Evolutionary conservation across 2,329 filamentous ascomycete species (phyloP).

Genomic region (Colletotrichum simmondsii): DNA sequence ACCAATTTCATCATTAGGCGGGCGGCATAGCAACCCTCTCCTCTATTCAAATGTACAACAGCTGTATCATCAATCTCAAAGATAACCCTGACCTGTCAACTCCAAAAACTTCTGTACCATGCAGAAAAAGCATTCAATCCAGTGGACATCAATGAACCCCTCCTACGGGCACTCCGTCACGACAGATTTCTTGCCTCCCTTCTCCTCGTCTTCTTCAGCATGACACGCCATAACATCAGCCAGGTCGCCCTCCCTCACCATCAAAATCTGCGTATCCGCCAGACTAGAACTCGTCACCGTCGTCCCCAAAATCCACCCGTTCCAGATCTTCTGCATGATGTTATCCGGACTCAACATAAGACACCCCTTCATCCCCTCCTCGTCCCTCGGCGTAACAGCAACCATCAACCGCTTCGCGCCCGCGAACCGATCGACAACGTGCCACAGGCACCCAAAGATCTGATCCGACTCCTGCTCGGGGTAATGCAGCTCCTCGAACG

Average conservation of each 20-base stretch:
- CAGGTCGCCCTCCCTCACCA: slow-evolving; percentile 56
- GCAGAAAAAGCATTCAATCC: background rate
- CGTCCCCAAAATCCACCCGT: slow-evolving; percentile 55
- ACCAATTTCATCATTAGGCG: slow-evolving; percentile 25
- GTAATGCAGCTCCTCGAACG: slow-evolving; percentile 56
- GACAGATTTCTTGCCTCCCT: background rate
- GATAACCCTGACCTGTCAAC: background rate
- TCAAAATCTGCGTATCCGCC: slow-evolving; percentile 54
- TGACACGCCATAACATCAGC: slow-evolving; percentile 43
- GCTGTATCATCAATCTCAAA: slow-evolving; percentile 11
- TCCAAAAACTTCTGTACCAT: background rate
- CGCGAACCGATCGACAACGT: slow-evolving; percentile 58
- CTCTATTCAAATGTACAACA: slow-evolving; percentile 26
- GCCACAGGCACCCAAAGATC: slow-evolving; percentile 59
- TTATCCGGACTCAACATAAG: slow-evolving; percentile 47
- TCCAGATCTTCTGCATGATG: slow-evolving; percentile 60
- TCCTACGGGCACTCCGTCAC: background rate
- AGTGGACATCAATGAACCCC: background rate
- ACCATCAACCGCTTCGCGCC: slow-evolving; percentile 49
- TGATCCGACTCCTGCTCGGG: slow-evolving; percentile 54
- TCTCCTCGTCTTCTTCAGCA: slow-evolving; percentile 11
- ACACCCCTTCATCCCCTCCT: slow-evolving; percentile 41
- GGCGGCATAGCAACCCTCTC: slow-evolving; percentile 22
- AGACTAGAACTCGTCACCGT: slow-evolving; percentile 51
- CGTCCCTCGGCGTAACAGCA: slow-evolving; percentile 52